Evolutionary conservation across 73 alveolate species (phyloP).

Genomic region (Paramecium bursaria): DNA sequence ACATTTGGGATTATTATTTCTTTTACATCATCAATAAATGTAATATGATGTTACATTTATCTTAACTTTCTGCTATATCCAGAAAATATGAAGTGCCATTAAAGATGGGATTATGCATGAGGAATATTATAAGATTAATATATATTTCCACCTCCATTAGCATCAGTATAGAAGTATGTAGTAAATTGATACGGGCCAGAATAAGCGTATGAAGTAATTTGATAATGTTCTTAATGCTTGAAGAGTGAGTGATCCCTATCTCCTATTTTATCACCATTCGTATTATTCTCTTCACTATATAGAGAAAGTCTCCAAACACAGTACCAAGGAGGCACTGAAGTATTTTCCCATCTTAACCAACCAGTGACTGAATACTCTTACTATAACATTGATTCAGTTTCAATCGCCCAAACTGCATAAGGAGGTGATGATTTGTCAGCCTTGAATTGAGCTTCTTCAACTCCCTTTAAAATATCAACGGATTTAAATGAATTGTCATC

Average conservation of each 20-base stretch:
- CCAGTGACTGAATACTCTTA: conserved; percentile 29
- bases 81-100: conserved; percentile 26
- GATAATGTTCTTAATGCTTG: background rate
- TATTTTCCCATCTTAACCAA: conserved; percentile 52
- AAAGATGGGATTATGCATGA: background rate
- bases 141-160: conserved; percentile 40
- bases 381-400: background rate
- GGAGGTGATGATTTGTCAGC: too few species aligned
- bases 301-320: background rate
- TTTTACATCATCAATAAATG: conserved; percentile 26
- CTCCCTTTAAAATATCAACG: background rate
- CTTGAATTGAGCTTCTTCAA: background rate
- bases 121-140: background rate
- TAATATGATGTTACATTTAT: background rate
- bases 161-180: conserved; percentile 12
- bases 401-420: background rate
- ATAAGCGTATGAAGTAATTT: background rate
- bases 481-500: conserved; percentile 10
- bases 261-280: background rate
- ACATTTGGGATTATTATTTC: background rate
- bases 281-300: background rate
- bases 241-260: background rate
- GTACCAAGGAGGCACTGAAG: background rate
- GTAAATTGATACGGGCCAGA: background rate
- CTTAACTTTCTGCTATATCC: conserved; percentile 2